A percentile compares a stretch with the other conserved stretches of the same genome.
These are phyloP conservation scores for Paecilomyces formosus DNA, from an alignment of 2,329 filamentous ascomycete genomes.

Conservation along the genomic window DNA sequence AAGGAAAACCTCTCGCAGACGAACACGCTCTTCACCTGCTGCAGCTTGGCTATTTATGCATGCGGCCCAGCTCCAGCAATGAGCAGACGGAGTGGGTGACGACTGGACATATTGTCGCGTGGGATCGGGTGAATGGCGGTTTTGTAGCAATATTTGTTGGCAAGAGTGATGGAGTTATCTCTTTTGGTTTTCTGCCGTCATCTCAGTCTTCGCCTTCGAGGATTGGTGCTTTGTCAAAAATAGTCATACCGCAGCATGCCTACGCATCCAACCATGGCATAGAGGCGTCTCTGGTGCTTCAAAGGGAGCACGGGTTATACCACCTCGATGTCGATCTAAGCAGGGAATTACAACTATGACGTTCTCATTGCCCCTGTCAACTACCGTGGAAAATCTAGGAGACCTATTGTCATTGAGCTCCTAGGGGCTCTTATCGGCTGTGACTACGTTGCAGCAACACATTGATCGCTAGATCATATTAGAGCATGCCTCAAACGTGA, in stretches of 20 bases:
- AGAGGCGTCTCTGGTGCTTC: neutral
- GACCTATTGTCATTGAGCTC: neutral
- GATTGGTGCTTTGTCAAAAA: conserved; percentile 6
- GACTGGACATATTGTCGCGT: conserved; percentile 29
- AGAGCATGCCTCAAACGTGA: neutral
- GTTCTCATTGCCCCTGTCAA: neutral
- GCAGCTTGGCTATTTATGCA: conserved; percentile 29
- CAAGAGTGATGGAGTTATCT: conserved; percentile 13
- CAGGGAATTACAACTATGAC: conserved; percentile 10
- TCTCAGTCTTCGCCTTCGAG: conserved; percentile 1
- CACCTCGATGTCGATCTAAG: conserved; percentile 20
- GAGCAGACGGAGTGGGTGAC: conserved; percentile 16
- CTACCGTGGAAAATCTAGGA: neutral
- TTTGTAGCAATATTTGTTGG: conserved; percentile 25
- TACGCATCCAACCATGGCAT: conserved; percentile 4
- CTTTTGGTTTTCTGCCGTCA: conserved; percentile 11
- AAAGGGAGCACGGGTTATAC: conserved; percentile 7
- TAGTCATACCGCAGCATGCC: conserved; percentile 3
- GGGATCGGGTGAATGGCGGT: conserved; percentile 23
- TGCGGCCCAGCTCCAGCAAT: conserved; percentile 7
- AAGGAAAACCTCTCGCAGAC: conserved; percentile 12
- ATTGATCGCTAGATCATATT: neutral
- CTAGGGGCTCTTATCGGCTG: neutral
- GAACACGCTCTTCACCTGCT: conserved; percentile 23
- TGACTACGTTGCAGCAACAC: neutral